These are phyloP conservation scores for Taxawa tesnikishii DNA, from an alignment of 2,329 filamentous ascomycete genomes.

Conservation along the genomic window DNA sequence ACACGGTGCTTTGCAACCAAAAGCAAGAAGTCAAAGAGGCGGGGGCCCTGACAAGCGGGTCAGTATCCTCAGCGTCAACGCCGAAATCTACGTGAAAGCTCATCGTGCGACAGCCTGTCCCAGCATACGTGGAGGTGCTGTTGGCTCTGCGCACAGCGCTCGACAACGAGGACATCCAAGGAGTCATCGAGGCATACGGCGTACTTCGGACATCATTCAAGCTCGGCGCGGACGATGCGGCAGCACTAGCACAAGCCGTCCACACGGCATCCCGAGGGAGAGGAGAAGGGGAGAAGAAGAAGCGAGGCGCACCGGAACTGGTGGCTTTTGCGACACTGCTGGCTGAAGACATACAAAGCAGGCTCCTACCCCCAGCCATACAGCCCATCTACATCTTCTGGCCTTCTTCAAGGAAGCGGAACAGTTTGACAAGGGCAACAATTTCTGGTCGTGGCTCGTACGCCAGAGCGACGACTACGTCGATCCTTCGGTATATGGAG, in stretches of 20 bases:
- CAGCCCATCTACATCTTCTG: constrained; percentile 33
- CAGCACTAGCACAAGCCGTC: constrained; percentile 21
- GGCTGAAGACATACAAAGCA: constrained; percentile 25
- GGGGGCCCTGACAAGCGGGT: no score
- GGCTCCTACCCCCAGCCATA: constrained; percentile 22
- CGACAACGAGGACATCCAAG: constrained; percentile 7
- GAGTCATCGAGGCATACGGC: constrained; percentile 11
- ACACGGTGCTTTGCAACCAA: no score
- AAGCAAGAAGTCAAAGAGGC: no score
- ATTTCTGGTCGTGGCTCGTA: constrained; percentile 37
- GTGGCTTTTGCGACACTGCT: constrained; percentile 23
- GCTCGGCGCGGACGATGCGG: constrained; percentile 14
- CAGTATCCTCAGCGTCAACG: no score
- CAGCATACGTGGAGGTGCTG: constrained; percentile 1
- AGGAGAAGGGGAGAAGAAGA: constrained; percentile 5
- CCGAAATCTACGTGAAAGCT: no score
- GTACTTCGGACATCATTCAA: constrained; percentile 1
- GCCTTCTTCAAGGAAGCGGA: constrained; percentile 32
- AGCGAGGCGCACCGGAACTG: constrained; percentile 1
- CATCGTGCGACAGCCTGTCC: neutral
- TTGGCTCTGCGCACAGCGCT: constrained; percentile 12
- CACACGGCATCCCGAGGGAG: constrained; percentile 21
- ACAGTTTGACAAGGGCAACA: constrained; percentile 23
- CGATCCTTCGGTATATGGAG: constrained; percentile 30
- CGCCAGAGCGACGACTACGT: constrained; percentile 28